Evolutionary conservation across 2,329 filamentous ascomycete species (phyloP).

Genomic region (Bipolaris oryzae): DNA sequence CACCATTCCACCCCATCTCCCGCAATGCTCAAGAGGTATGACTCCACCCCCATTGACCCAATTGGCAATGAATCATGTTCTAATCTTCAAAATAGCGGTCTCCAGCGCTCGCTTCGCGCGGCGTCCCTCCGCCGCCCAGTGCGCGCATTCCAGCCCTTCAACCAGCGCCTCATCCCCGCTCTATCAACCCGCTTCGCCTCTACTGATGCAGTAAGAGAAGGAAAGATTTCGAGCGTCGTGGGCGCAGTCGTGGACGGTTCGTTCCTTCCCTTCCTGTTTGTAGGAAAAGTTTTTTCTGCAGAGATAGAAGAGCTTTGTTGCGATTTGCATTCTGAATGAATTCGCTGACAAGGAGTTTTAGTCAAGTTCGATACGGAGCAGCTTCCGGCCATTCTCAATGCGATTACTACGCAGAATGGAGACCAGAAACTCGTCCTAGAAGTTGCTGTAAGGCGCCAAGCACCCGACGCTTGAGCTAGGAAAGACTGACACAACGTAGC

Average conservation of each 20-base stretch:
- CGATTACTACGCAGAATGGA: conserved; percentile 87
- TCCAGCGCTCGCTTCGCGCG: conserved; percentile 69
- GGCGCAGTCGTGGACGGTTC: conserved; percentile 97
- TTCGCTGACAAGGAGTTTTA: conserved; percentile 55
- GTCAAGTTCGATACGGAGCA: conserved; percentile 96
- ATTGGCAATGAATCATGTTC: too few relatives aligned
- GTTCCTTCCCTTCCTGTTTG: conserved; percentile 45
- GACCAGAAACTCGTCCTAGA: conserved; percentile 94
- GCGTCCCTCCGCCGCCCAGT: conserved; percentile 58
- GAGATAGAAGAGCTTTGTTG: conserved; percentile 17
- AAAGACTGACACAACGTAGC: conserved; percentile 60
- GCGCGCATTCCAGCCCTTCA: conserved; percentile 63
- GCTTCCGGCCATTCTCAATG: conserved; percentile 97
- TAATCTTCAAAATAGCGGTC: conserved; percentile 65
- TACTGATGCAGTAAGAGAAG: conserved; percentile 62
- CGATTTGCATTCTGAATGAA: conserved; percentile 29
- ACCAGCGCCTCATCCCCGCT: conserved; percentile 63
- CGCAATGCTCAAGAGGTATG: too few relatives aligned
- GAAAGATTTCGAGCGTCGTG: conserved; percentile 78
- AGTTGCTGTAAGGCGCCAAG: conserved; percentile 76
- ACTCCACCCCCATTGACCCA: too few relatives aligned
- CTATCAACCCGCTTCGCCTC: conserved; percentile 67
- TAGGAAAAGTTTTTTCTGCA: conserved; percentile 44
- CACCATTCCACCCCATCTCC: too few relatives aligned
- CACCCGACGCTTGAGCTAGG: conserved; percentile 26